Percentiles rank a stretch among this genome's conserved stretches.
phyloP scores from a whole-genome alignment of 257 asterid genomes.

The Linderniella brevidens region DNA sequence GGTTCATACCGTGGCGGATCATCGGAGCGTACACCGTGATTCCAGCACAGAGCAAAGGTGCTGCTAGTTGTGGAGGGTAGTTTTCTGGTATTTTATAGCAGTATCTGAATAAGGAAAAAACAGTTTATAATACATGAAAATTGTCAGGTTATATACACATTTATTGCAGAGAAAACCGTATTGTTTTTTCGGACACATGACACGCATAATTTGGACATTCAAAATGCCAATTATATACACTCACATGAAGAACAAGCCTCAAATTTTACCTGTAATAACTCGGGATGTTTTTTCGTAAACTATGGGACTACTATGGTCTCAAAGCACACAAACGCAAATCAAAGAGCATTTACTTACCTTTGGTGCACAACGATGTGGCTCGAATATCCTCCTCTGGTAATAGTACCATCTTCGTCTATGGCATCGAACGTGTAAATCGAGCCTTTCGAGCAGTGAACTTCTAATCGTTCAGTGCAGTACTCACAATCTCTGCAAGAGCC shows the following conservation, averaged over 20 bases:
- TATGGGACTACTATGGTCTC: not conserved
- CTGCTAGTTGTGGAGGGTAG: conserved; percentile 60
- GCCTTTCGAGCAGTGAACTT: conserved; percentile 62
- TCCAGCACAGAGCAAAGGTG: conserved; percentile 93
- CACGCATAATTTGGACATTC: too few species aligned
- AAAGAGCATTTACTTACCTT: conserved; percentile 24
- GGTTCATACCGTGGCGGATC: conserved; percentile 73
- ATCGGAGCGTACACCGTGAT: conserved; percentile 84
- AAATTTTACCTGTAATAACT: too few species aligned
- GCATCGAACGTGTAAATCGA: conserved; percentile 43
- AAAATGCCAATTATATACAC: too few species aligned
- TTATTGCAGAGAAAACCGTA: too few species aligned
- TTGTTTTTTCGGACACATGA: too few species aligned
- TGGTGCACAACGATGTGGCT: conserved; percentile 53
- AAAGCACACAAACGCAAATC: not conserved
- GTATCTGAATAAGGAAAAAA: conserved; percentile 40
- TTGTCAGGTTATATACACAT: not conserved
- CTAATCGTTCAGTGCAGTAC: conserved; percentile 38
- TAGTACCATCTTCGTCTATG: conserved; percentile 62
- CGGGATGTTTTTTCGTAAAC: too few species aligned
- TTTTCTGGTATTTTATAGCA: conserved; percentile 58
- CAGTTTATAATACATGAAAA: not conserved
- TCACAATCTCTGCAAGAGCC: conserved; percentile 86
- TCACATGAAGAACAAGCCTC: too few species aligned
- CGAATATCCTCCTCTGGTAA: conserved; percentile 93